A percentile compares a stretch with the other conserved stretches of the same genome.
Conservation (phyloP, 2,329 filamentous ascomycete species). For the Colletotrichum sp. region DNA sequence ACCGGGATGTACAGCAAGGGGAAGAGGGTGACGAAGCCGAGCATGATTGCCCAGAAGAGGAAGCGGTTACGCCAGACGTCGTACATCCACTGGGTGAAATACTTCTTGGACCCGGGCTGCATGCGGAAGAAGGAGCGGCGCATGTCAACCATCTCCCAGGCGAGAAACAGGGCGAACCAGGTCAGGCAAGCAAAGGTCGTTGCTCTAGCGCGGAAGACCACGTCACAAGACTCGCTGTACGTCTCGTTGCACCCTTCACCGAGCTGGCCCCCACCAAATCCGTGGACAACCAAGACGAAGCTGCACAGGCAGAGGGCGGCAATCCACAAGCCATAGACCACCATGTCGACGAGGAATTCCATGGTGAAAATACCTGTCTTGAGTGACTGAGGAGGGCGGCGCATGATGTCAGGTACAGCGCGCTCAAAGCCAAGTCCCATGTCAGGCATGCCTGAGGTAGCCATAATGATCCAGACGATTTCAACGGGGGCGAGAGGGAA, state of each 20-base stretch:
- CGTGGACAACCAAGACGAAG: slow-evolving; percentile 25
- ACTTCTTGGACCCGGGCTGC: slow-evolving; percentile 59
- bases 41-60: slow-evolving; percentile 53
- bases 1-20: slow-evolving; percentile 53
- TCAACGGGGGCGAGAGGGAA: slow-evolving; percentile 71
- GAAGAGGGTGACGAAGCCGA: slow-evolving; percentile 38
- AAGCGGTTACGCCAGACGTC: slow-evolving; percentile 58
- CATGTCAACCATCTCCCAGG: slow-evolving; percentile 72
- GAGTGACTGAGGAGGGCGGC: slow-evolving; percentile 55
- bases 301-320: slow-evolving; percentile 47
- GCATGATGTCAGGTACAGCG: slow-evolving; percentile 67
- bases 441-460: slow-evolving; percentile 69
- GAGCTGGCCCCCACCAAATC: slow-evolving; percentile 52
- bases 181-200: slow-evolving; percentile 71
- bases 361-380: slow-evolving; percentile 59
- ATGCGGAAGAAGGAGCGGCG: slow-evolving; percentile 70
- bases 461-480: slow-evolving; percentile 76
- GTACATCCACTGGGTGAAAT: slow-evolving; percentile 62
- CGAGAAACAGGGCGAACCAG: slow-evolving; percentile 71
- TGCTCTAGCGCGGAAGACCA: slow-evolving; percentile 67
- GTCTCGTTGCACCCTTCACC: slow-evolving; percentile 58
- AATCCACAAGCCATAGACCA: slow-evolving; percentile 67
- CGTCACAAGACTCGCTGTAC: slow-evolving; percentile 54
- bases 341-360: slow-evolving; percentile 64
- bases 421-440: slow-evolving; percentile 72